Evolutionary conservation across 257 asterid genomes (phyloP).

Genomic region (Jacaranda copaia): DNA sequence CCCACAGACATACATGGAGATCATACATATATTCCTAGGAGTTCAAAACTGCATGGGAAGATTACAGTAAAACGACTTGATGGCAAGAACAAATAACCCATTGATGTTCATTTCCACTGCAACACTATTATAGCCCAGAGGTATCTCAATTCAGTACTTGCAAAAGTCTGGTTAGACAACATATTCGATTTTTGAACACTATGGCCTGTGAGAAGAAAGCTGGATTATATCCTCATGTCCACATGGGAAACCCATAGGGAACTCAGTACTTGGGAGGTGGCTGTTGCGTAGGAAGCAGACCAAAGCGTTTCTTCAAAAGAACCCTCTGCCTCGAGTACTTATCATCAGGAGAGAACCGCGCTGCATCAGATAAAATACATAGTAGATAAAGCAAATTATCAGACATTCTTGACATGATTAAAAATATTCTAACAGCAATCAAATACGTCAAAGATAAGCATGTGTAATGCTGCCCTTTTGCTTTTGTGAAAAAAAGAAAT

Average conservation of each 20-base stretch:
- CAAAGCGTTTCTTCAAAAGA: constrained; percentile 84
- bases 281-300: constrained; percentile 84
- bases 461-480: too few species aligned
- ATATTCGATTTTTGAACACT: constrained; percentile 1
- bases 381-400: not conserved
- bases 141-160: not conserved
- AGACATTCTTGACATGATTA: not conserved
- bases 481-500: too few species aligned
- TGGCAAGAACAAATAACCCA: not conserved
- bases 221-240: not conserved
- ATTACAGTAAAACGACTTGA: not conserved
- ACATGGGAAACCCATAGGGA: not conserved
- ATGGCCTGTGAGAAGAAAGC: not conserved
- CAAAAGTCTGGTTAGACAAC: not conserved
- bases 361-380: constrained; percentile 48
- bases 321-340: constrained; percentile 86
- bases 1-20: not conserved
- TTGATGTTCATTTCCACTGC: not conserved
- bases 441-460: not conserved
- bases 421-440: not conserved
- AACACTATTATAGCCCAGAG: constrained; percentile 3
- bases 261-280: constrained; percentile 72
- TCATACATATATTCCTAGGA: not conserved
- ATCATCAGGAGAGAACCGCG: constrained; percentile 93
- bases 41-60: not conserved